Base-by-base conservation (phyloP, 1,284 basidiomycete species). In the Prillingera fragicola region DNA sequence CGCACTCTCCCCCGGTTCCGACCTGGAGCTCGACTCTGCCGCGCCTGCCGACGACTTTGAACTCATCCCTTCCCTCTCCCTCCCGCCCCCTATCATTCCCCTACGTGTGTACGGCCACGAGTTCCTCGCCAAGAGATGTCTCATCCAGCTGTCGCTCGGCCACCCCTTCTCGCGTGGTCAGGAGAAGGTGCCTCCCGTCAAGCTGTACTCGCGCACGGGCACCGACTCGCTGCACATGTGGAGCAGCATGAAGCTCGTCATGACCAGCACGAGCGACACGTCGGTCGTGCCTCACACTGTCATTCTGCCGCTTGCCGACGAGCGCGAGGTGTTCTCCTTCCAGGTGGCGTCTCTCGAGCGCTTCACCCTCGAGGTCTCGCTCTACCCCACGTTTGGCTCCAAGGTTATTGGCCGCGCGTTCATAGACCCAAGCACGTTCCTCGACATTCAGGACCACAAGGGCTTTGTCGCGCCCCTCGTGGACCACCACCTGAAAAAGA, bases 331-430 rank as follows among this genome's bases (percentile, higher is more conserved):
- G 5, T 91, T 96, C 62, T 78, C 83, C 7, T 97, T 98, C 76
- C 94, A 97, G 70, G 81, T 89, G 64, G 82, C 67, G 75, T 79
- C 63, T 53, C 71, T 94, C 17, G 80, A 83, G 40, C 77, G 78
- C 27, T 80, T 97, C 48, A 81, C 82, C 2, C 74, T 99, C 56
- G 89, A 97, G 67, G 88, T 97, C 65, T 96, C 94, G 29, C 76
- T 98, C 21, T 96, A 94, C 74, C 95, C 95, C 8, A 96, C 89
- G 50, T 98, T 98, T 69, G 95, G 95, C n/a, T 92, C 89, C 24
- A 94, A 91, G 71, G 88, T 92, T 26, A 89, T 99, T 52, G 95
- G 94, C 22, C 83, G 92, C 53, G 92, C 90, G 14, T 82, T 92
- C 33, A 86, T 89, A 19, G 75, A 92, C 24, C 84, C 92, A 3